These are phyloP conservation scores for Prototheca wickerhamii DNA, from an alignment of 163 green algal species.

Conservation along the genomic window DNA sequence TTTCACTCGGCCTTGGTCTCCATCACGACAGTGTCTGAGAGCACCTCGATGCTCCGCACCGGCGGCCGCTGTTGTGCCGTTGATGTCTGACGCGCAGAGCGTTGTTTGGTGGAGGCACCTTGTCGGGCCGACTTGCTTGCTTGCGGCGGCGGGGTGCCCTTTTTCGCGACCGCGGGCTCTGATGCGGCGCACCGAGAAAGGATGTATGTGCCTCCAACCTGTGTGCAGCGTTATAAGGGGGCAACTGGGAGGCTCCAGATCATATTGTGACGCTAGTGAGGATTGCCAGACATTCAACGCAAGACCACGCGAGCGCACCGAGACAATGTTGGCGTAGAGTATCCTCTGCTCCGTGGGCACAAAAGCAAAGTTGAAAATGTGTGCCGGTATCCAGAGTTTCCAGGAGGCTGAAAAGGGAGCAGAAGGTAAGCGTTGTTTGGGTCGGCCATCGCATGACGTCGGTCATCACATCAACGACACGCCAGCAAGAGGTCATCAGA, in stretches of 20 bases:
- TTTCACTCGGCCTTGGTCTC: neutral
- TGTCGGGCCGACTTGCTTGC: no score
- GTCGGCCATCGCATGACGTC: no score
- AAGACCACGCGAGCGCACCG: constrained; percentile 32
- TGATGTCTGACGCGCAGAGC: neutral
- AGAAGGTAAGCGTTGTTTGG: no score
- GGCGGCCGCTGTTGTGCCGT: no score
- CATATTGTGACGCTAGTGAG: neutral
- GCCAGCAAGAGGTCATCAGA: neutral
- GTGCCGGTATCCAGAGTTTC: constrained; percentile 14
- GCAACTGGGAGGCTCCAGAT: neutral
- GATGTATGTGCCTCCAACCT: constrained; percentile 8
- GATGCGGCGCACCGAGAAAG: constrained; percentile 4
- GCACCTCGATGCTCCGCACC: constrained; percentile 1
- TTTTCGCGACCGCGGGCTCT: no score
- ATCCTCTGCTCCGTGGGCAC: constrained; percentile 66
- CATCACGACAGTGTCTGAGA: neutral
- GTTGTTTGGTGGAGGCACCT: neutral
- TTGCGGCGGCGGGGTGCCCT: no score
- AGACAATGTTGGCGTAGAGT: constrained; percentile 64
- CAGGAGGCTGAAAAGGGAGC: constrained; percentile 1
- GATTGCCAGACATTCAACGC: neutral
- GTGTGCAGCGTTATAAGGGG: neutral
- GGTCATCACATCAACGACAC: no score
- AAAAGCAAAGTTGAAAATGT: constrained; percentile 68